A percentile compares a stretch with the other conserved stretches of the same genome.
Evolutionary conservation across 2,329 filamentous ascomycete species (phyloP).

Genomic region (Colletotrichum endophyticum): DNA sequence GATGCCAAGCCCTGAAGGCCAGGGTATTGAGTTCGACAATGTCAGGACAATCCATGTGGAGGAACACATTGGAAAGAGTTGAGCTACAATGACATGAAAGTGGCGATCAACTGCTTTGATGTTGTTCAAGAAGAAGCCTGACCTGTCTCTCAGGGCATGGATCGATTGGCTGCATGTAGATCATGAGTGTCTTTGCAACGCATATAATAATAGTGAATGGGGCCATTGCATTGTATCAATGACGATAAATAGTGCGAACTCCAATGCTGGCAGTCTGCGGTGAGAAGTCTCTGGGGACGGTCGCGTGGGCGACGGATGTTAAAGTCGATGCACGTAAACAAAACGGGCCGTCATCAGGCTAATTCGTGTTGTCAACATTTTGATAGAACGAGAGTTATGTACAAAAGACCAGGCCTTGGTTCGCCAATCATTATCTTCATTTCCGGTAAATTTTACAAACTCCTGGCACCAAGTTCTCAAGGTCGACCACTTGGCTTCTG

Average conservation of each 20-base stretch:
- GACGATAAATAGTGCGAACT: background rate
- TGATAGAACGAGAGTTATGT: background rate
- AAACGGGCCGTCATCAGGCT: background rate
- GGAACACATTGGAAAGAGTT: background rate
- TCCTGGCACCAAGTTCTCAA: background rate
- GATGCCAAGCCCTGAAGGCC: background rate
- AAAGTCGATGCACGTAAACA: background rate
- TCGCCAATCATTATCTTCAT: background rate
- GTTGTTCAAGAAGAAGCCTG: background rate
- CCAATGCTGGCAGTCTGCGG: background rate
- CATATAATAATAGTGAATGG: background rate
- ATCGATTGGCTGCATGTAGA: background rate
- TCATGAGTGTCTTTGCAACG: background rate
- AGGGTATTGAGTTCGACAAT: conserved; percentile 8
- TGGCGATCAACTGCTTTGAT: background rate
- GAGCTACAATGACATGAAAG: background rate
- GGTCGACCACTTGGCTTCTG: background rate
- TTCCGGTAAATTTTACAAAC: background rate
- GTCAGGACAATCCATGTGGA: background rate
- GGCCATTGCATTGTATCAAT: background rate
- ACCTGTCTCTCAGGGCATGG: background rate
- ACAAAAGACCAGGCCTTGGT: background rate
- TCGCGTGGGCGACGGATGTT: background rate
- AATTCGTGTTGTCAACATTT: background rate
- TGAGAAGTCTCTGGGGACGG: background rate